These are phyloP conservation scores for Monosporascus sp. DNA, from an alignment of 2,329 filamentous ascomycete genomes.

Conservation along the genomic window DNA sequence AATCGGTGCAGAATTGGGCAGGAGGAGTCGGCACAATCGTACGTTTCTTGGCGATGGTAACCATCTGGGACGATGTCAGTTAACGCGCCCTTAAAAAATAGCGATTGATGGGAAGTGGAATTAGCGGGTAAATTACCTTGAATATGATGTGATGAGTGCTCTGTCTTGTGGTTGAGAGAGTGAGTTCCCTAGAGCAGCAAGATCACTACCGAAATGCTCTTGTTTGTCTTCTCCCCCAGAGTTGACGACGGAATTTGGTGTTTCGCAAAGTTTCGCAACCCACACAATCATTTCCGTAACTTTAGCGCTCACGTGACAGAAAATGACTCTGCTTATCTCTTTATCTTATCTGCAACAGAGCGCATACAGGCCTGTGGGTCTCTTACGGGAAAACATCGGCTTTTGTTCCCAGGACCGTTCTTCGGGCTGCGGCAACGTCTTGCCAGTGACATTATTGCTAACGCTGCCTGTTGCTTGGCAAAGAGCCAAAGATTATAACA, in stretches of 20 bases:
- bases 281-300: not conserved
- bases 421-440: no score
- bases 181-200: not conserved
- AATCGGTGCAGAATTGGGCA: not conserved
- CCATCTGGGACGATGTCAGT: not conserved
- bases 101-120: not conserved
- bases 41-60: not conserved
- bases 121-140: not conserved
- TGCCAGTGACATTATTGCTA: no score
- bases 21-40: not conserved
- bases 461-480: no score
- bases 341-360: not conserved
- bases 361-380: no score
- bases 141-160: not conserved
- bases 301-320: not conserved
- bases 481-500: no score
- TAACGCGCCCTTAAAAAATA: no score
- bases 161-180: not conserved
- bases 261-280: not conserved
- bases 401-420: no score
- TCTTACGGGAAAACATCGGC: no score
- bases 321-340: not conserved
- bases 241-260: not conserved
- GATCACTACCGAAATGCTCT: not conserved
- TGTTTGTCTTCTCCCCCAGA: not conserved